phyloP scores from a whole-genome alignment of 106 monocot genomes.

The Xerophyta viscosa region DNA sequence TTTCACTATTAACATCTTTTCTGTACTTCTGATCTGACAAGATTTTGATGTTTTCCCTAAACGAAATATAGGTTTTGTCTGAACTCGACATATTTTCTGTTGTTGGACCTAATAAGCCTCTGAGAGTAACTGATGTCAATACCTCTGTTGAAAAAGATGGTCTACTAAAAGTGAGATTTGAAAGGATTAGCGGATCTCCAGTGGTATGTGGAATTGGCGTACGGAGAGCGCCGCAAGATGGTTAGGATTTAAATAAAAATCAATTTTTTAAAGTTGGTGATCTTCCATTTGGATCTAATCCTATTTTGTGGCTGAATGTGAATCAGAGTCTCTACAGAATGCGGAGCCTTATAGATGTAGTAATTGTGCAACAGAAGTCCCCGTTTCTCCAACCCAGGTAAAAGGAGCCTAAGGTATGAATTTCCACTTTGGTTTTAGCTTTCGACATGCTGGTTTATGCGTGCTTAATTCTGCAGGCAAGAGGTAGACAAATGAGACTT shows the following conservation, averaged over 20 bases:
- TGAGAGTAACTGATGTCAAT: slow-evolving; percentile 57
- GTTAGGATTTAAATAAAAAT: slow-evolving; percentile 13
- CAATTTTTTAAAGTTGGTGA: neutral
- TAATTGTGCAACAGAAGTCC: slow-evolving; percentile 45
- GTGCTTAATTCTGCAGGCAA: slow-evolving; percentile 41
- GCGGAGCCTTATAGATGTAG: slow-evolving; percentile 30
- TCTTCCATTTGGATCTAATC: neutral
- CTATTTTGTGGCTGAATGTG: slow-evolving; percentile 2
- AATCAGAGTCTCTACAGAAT: slow-evolving; percentile 16
- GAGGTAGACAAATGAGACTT: slow-evolving; percentile 24
- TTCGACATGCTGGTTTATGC: too few species aligned
- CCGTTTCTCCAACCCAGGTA: slow-evolving; percentile 51
- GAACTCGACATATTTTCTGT: slow-evolving; percentile 67
- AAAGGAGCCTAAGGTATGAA: slow-evolving; percentile 1
- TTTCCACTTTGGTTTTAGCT: too few species aligned
- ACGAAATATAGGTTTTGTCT: slow-evolving; percentile 46
- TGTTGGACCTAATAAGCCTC: slow-evolving; percentile 68
- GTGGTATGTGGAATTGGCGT: slow-evolving; percentile 63
- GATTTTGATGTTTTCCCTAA: neutral
- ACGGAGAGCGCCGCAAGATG: slow-evolving; percentile 39
- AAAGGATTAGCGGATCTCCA: slow-evolving; percentile 44
- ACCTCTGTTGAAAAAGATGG: slow-evolving; percentile 35
- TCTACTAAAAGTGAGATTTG: slow-evolving; percentile 37
- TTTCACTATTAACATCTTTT: neutral
- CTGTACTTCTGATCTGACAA: neutral